phyloP scores from a whole-genome alignment of 2,329 filamentous ascomycete genomes.

The Neofusicoccum kwambonambiense region DNA sequence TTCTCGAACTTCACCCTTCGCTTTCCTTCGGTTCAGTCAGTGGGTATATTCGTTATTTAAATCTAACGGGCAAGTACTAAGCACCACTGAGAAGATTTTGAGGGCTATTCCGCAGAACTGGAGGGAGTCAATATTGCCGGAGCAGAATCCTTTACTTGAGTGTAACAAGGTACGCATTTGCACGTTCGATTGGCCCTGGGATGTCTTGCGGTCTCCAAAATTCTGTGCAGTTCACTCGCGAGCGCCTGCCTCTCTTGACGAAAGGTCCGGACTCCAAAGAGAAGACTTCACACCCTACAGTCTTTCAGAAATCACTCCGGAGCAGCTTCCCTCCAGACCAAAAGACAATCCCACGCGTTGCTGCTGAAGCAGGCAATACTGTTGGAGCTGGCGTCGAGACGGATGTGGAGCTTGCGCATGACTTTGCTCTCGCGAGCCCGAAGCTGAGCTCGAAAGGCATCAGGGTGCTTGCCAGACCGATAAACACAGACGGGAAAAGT shows the following conservation, averaged over 20 bases:
- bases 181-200: too few species aligned
- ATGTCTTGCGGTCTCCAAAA: neutral
- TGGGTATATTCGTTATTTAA: neutral
- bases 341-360: neutral
- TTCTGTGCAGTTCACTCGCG: neutral
- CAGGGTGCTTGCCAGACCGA: conserved; percentile 3
- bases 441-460: conserved; percentile 26
- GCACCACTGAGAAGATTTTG: neutral
- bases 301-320: neutral
- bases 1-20: neutral
- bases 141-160: neutral
- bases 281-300: neutral
- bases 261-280: neutral
- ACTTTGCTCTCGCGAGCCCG: conserved; percentile 27
- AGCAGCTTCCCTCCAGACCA: neutral
- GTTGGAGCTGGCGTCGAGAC: conserved; percentile 18
- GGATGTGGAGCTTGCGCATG: conserved; percentile 20
- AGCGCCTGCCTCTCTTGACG: neutral
- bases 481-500: too few species aligned
- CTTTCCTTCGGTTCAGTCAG: neutral
- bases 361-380: neutral
- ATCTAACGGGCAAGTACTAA: too few species aligned
- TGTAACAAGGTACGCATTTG: neutral
- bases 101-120: neutral
- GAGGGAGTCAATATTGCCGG: neutral